phyloP scores from a whole-genome alignment of 176 grass and related monocot genomes.

The Musa schizocarpa region DNA sequence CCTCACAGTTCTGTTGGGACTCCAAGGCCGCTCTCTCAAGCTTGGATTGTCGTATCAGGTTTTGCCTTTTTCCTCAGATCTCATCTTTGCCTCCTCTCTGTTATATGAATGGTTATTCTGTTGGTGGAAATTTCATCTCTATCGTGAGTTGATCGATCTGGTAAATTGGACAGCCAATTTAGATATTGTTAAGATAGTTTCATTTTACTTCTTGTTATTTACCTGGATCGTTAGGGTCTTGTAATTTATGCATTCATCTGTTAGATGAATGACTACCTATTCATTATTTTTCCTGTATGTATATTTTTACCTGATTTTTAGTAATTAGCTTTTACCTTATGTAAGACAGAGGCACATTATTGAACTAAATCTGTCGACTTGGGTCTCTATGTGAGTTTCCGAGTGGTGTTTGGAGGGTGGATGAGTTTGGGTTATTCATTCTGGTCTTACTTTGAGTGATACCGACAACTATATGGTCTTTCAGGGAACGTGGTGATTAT shows the following conservation, averaged over 20 bases:
- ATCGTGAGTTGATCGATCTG: background rate
- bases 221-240: background rate
- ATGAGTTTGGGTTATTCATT: background rate
- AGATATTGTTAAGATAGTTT: too few relatives aligned
- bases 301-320: too few relatives aligned
- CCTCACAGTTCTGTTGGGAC: constrained; percentile 52
- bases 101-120: too few relatives aligned
- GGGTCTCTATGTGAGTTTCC: background rate
- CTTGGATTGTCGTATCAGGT: constrained; percentile 82
- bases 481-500: background rate
- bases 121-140: too few relatives aligned
- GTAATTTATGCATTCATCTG: too few relatives aligned
- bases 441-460: too few relatives aligned
- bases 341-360: background rate
- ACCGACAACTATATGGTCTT: background rate
- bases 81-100: too few relatives aligned
- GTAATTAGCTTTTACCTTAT: too few relatives aligned
- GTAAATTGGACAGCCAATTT: background rate
- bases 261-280: too few relatives aligned
- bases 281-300: too few relatives aligned
- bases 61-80: background rate
- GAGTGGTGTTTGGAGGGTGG: background rate
- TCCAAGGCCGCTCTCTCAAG: constrained; percentile 38
- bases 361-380: background rate
- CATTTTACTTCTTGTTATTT: background rate